Evolutionary conservation across 805 yeast genomes (phyloP), one percentile per base, ranked within the genome.

Genomic region (Candida quercuum): DNA sequence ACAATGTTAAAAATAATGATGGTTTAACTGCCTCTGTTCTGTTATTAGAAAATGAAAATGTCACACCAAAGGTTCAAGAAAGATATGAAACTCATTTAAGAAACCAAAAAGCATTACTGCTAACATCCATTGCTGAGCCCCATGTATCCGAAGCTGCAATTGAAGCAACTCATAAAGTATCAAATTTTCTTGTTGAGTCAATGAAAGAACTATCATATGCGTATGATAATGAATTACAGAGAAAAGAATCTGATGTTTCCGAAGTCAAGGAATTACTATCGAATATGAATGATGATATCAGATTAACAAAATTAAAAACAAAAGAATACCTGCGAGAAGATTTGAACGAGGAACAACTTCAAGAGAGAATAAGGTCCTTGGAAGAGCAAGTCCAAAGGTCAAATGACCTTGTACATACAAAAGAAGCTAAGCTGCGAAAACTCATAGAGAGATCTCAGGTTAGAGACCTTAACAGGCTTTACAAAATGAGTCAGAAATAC

Each of bases 81-180:
- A 38, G 60, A 25, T 46, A 51, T 41, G 52, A 51, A 36, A 32
- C 42, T 33, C 53, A 50, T 39, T 24, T 51, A 28, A 43, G 41
- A 35, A 39, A 41, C 18, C 34, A 36, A 41, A 45, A 35, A 23
- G 39, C 32, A 5, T 17, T 16, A 19, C 20, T 16, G 6, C 13
- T n/a, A 13, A 22, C 35, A 16, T 8, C 46, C 25, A 37, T 37
- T 32, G 56, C 54, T 6, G 54, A 51, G 9, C 72, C 74, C 0
- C 77, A 70, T 50, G 56, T 61, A 13, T 69, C 78, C 3, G 78
- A 74, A 49, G 69, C 77, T 22, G 79, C 78, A 1, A 70, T 73
- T 48, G 69, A 67, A 33, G 76, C 74, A 6, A 64, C 69, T 23
- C 79, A 74, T 44, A 62, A 63, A 42, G 62, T 76, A 56, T 67